These are phyloP conservation scores for Venturia aucupariae DNA, from an alignment of 2,329 filamentous ascomycete species.

Conservation along the genomic window DNA sequence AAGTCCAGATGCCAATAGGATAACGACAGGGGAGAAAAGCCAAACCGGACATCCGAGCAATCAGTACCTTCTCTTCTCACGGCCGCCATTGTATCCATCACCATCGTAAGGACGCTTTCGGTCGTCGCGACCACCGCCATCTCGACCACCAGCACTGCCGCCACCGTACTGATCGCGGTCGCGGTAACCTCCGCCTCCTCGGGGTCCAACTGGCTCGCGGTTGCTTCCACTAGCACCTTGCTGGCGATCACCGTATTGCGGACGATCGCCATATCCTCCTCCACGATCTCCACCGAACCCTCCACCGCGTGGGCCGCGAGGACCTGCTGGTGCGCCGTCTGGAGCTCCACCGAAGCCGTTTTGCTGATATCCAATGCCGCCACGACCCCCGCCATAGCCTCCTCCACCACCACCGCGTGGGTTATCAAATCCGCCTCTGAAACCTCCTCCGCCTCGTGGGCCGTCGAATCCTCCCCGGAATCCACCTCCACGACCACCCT, in stretches of 20 bases:
- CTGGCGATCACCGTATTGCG: conserved; percentile 18
- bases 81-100: conserved; percentile 67
- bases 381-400: conserved; percentile 32
- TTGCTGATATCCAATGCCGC: conserved; percentile 36
- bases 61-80: conserved; percentile 52
- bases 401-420: conserved; percentile 34
- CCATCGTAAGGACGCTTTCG: conserved; percentile 59
- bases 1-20: conserved; percentile 1
- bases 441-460: conserved; percentile 19
- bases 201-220: conserved; percentile 68
- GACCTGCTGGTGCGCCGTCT: conserved; percentile 40
- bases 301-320: conserved; percentile 32
- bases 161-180: conserved; percentile 36
- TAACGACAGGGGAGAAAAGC: not conserved
- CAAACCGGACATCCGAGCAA: not conserved
- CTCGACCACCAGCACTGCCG: conserved; percentile 38
- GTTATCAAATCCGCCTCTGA: conserved; percentile 29
- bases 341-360: conserved; percentile 34
- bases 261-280: conserved; percentile 25
- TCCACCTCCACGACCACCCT: conserved; percentile 45
- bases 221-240: conserved; percentile 57
- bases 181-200: conserved; percentile 23
- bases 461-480: conserved; percentile 29
- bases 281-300: conserved; percentile 42
- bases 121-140: conserved; percentile 41